These are phyloP conservation scores for Rhypophila decipiens DNA, from an alignment of 495 filamentous ascomycete genomes.

Conservation along the genomic window DNA sequence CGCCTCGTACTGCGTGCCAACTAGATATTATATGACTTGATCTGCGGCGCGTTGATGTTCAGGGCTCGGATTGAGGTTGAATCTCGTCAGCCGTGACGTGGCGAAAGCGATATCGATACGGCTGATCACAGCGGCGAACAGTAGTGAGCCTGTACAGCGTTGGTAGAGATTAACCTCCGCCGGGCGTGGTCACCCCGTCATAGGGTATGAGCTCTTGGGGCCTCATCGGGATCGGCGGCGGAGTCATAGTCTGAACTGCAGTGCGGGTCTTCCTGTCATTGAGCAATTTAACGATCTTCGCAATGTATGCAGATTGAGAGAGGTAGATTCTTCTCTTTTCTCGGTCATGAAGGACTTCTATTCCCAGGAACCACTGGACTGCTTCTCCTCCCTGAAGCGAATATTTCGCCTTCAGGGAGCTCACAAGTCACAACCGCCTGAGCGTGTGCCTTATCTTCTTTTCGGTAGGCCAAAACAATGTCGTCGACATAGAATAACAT, in stretches of 20 bases:
- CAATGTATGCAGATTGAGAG: constrained; percentile 4
- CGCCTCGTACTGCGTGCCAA: not conserved
- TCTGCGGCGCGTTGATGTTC: constrained; percentile 5
- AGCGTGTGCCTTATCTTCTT: not conserved
- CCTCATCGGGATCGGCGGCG: not conserved
- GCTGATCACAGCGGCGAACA: constrained; percentile 7
- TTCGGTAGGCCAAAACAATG: constrained; percentile 8
- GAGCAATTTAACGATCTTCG: not conserved
- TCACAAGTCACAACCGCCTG: not conserved
- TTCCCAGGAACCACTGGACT: constrained; percentile 8
- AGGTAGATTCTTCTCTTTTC: constrained; percentile 6
- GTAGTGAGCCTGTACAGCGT: constrained; percentile 2
- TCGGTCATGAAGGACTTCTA: constrained; percentile 2
- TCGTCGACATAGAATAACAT: constrained; percentile 11
- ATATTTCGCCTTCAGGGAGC: not conserved
- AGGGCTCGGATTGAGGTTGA: constrained; percentile 5
- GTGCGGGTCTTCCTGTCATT: too few relatives aligned
- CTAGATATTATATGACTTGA: constrained; percentile 4
- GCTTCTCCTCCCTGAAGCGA: constrained; percentile 2
- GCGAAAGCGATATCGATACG: constrained; percentile 11
- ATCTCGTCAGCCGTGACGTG: not conserved
- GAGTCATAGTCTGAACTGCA: not conserved
- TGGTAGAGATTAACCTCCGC: not conserved
- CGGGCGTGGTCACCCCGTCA: not conserved
- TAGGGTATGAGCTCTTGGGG: not conserved